These are phyloP conservation scores for Pseudozyma pruni DNA, from an alignment of 1,284 basidiomycete genomes.

Conservation along the genomic window DNA sequence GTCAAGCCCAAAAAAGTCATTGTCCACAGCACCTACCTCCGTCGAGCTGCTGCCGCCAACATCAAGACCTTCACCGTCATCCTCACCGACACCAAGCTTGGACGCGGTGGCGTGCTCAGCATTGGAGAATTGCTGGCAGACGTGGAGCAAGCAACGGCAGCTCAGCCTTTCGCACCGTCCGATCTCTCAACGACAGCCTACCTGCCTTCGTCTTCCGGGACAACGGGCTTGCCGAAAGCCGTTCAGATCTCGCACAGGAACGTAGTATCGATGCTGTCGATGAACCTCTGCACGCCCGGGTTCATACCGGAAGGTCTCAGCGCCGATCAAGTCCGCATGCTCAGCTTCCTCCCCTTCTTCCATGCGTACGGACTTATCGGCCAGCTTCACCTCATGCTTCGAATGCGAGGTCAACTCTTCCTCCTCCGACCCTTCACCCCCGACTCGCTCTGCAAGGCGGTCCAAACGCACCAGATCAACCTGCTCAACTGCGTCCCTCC, in stretches of 20 bases:
- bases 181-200: constrained; percentile 27
- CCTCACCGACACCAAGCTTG: constrained; percentile 19
- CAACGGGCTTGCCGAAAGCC: constrained; percentile 48
- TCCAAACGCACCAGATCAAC: constrained; percentile 30
- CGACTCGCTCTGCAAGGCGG: constrained; percentile 27
- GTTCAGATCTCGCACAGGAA: constrained; percentile 50
- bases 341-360: constrained; percentile 52
- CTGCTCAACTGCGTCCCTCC: constrained; percentile 39
- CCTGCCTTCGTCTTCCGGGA: constrained; percentile 42
- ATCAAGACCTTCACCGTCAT: constrained; percentile 25
- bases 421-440: constrained; percentile 37
- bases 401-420: constrained; percentile 17
- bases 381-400: constrained; percentile 23
- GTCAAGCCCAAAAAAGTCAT: constrained; percentile 45
- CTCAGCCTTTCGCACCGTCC: constrained; percentile 11
- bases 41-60: constrained; percentile 21
- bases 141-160: constrained; percentile 1
- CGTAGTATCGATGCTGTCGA: constrained; percentile 40
- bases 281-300: constrained; percentile 22
- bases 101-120: constrained; percentile 26
- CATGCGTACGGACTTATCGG: constrained; percentile 42
- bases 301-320: constrained; percentile 11
- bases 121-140: constrained; percentile 21
- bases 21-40: constrained; percentile 23
- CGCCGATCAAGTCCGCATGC: constrained; percentile 11